These are phyloP conservation scores for Whalleya microplaca DNA, from an alignment of 2,329 filamentous ascomycete species.

Conservation along the genomic window DNA sequence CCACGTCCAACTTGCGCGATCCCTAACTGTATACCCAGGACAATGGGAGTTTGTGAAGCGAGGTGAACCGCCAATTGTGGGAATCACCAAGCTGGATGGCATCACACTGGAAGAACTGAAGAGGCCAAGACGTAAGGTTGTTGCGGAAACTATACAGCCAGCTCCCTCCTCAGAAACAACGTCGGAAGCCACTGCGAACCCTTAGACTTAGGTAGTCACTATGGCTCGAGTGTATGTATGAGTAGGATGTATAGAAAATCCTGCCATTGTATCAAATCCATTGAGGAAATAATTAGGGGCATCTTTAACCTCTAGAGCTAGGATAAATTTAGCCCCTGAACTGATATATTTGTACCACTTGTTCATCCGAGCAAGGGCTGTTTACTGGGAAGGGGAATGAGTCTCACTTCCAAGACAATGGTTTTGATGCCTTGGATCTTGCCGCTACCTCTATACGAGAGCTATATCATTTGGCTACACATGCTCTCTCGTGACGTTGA, in stretches of 20 bases:
- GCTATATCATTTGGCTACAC: too few species aligned
- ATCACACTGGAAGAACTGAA: conserved; percentile 83
- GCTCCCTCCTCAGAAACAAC: conserved; percentile 17
- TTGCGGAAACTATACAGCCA: conserved; percentile 43
- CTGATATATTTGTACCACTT: not conserved
- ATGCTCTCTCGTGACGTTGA: not conserved
- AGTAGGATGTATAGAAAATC: conserved; percentile 11
- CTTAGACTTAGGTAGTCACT: conserved; percentile 23
- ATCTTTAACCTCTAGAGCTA: not conserved
- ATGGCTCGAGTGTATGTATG: conserved; percentile 6
- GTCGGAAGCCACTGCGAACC: conserved; percentile 24
- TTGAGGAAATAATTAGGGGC: not conserved
- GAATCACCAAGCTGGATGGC: conserved; percentile 86
- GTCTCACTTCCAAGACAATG: not conserved
- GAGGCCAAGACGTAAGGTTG: conserved; percentile 72
- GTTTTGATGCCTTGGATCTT: not conserved
- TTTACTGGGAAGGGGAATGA: not conserved
- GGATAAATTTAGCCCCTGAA: not conserved
- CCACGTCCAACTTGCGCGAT: not conserved
- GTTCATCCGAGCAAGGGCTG: too few species aligned
- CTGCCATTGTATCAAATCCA: not conserved
- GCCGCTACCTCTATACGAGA: not conserved
- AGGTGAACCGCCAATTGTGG: conserved; percentile 86
- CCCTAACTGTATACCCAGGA: conserved; percentile 49
- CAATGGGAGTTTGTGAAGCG: conserved; percentile 94